Base-by-base conservation (phyloP, 2,329 filamentous ascomycete species). In the Penicillium brevicompactum region DNA sequence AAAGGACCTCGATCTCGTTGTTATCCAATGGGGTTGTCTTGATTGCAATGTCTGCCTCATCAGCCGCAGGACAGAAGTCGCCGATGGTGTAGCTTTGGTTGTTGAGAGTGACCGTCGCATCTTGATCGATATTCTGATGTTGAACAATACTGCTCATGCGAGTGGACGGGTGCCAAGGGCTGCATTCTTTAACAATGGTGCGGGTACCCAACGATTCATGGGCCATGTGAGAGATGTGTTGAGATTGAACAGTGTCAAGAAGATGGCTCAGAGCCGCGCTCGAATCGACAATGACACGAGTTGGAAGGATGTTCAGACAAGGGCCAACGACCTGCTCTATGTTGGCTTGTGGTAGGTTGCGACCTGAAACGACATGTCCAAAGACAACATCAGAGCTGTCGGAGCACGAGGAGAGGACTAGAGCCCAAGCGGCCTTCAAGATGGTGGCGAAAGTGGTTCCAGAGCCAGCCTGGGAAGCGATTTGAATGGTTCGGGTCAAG, bases 361-460 rank as follows among this genome's bases (percentile, higher is more conserved):
- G 78, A 1, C 80, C 80, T 16, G 80, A 77, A n/a, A 83, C 72
- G 1, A 81, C 65, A 59, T 84, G 80, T 5, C 83, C 84, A 55
- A 86, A 85, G 6, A 84, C 74, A 6, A 86, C 77, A 38, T 86
- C 84, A 7, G 74, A 70, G 0, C 65, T 71, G 0, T 74, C 76
- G 0, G 80, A 79, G 6, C 84, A 67, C n/a, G 74, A 80, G 0
- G 81, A 79, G 5, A 86, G 75, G 0, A 83, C 78, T 53, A 82
- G 76, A 2, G 82, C 78, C 83, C 84, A 86, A 0, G 83, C 82
- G 0, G 81, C 77, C 63, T 84, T 85, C 37, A 86, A 71, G 2
- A 85, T 75, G 0, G 80, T 66, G 46, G 67, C 52, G 32, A 49
- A 18, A 13, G 67, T 68, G 24, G 69, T 64, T 3, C 34, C 56